Evolutionary conservation across 2,329 filamentous ascomycete species (phyloP).

Genomic region (Phialophora macrospora): DNA sequence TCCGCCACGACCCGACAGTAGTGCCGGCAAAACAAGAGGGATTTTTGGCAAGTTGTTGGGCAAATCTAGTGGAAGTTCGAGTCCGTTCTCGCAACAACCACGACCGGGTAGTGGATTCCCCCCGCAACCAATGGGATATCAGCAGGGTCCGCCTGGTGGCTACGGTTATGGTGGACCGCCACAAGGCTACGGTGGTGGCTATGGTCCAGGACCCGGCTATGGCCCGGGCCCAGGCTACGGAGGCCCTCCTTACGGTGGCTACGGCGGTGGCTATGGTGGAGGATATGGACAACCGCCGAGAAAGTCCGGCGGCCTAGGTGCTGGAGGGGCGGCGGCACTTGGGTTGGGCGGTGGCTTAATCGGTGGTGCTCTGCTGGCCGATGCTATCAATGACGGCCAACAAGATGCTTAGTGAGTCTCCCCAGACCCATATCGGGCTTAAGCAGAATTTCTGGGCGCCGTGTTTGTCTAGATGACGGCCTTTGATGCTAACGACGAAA

Average conservation of each 20-base stretch:
- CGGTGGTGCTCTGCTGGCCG: slow-evolving; percentile 73
- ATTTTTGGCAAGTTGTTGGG: slow-evolving; percentile 60
- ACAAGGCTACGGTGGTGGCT: slow-evolving; percentile 41
- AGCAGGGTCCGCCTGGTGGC: slow-evolving; percentile 23
- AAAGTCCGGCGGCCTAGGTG: slow-evolving; percentile 63
- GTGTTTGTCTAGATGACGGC: background rate
- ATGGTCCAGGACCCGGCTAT: slow-evolving; percentile 44
- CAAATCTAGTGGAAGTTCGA: slow-evolving; percentile 44
- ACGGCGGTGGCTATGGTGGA: slow-evolving; percentile 38
- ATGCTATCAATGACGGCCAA: slow-evolving; percentile 68
- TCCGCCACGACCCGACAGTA: slow-evolving; percentile 42
- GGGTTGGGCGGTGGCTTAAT: slow-evolving; percentile 81
- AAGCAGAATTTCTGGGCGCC: background rate
- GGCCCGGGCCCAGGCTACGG: slow-evolving; percentile 41
- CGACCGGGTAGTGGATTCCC: slow-evolving; percentile 22
- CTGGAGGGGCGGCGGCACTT: slow-evolving; percentile 73
- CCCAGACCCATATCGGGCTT: background rate
- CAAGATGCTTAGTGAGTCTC: slow-evolving; percentile 1
- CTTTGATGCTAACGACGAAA: background rate
- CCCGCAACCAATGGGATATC: slow-evolving; percentile 22
- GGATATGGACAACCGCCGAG: slow-evolving; percentile 51
- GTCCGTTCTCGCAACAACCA: slow-evolving; percentile 35
- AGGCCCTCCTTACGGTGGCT: slow-evolving; percentile 41
- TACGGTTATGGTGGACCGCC: slow-evolving; percentile 36
- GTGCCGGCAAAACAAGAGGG: slow-evolving; percentile 46